phyloP scores from a whole-genome alignment of 1,139 yeast species.

The Lodderomyces theae region DNA sequence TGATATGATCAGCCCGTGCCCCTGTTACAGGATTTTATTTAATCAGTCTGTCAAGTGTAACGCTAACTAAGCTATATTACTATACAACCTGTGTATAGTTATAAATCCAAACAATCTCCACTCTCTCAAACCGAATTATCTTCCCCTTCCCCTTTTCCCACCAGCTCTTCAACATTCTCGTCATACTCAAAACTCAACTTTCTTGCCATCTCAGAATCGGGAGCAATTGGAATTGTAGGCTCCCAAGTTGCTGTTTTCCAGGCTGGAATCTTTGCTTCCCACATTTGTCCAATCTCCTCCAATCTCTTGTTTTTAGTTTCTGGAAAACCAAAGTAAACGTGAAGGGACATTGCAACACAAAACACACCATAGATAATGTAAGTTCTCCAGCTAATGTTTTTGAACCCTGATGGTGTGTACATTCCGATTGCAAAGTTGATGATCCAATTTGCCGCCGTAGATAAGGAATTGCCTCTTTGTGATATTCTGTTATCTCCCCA shows the following conservation, averaged over 20 bases:
- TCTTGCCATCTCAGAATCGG: slow-evolving; percentile 38
- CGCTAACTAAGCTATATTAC: no score
- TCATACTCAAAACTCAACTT: slow-evolving; percentile 36
- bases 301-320: slow-evolving; percentile 61
- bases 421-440: slow-evolving; percentile 52
- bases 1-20: no score
- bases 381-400: slow-evolving; percentile 41
- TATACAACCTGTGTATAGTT: no score
- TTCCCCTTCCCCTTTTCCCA: no score
- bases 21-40: no score
- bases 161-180: slow-evolving; percentile 16
- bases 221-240: slow-evolving; percentile 41
- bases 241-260: slow-evolving; percentile 50
- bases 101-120: not conserved
- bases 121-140: no score
- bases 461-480: slow-evolving; percentile 54
- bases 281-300: slow-evolving; percentile 62
- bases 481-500: slow-evolving; percentile 54
- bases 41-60: no score
- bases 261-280: slow-evolving; percentile 57
- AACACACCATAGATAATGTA: slow-evolving; percentile 32
- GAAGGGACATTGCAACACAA: slow-evolving; percentile 53
- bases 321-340: slow-evolving; percentile 65
- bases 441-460: slow-evolving; percentile 54
- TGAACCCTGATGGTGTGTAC: slow-evolving; percentile 49